phyloP scores from a whole-genome alignment of 164 flowering plant genomes.

The Magnolia sinica region DNA sequence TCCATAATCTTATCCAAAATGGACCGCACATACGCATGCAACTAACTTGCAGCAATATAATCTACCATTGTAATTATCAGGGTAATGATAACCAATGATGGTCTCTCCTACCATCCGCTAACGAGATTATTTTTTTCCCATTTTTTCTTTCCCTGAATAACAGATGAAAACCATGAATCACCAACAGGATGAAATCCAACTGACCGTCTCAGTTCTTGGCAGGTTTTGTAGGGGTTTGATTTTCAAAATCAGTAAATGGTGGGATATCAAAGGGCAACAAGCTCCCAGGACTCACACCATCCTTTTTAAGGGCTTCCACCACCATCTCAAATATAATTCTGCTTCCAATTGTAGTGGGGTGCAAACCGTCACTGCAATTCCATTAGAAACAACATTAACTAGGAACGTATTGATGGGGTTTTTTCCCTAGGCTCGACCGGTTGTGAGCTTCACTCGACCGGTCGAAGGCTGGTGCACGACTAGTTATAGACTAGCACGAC shows the following conservation, averaged over 20 bases:
- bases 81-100: too few relatives aligned
- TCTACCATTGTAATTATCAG: too few relatives aligned
- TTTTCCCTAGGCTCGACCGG: too few relatives aligned
- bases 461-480: too few relatives aligned
- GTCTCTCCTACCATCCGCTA: too few relatives aligned
- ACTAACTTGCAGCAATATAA: too few relatives aligned
- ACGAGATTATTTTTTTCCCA: too few relatives aligned
- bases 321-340: conserved; percentile 62
- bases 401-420: neutral
- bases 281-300: conserved; percentile 36
- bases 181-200: neutral
- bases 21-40: too few relatives aligned
- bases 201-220: conserved; percentile 26
- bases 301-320: conserved; percentile 32
- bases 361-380: conserved; percentile 73
- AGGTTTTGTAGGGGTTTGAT: conserved; percentile 57
- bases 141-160: too few relatives aligned
- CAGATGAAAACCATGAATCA: neutral
- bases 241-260: conserved; percentile 34
- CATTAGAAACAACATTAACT: neutral
- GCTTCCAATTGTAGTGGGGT: conserved; percentile 55
- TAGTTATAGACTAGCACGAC: too few relatives aligned
- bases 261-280: conserved; percentile 56
- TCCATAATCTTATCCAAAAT: too few relatives aligned
- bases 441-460: too few relatives aligned